A percentile compares a stretch with the other conserved stretches of the same genome.
These are phyloP conservation scores for Tuber melanosporum DNA, from an alignment of 495 filamentous ascomycete genomes.

Conservation along the genomic window DNA sequence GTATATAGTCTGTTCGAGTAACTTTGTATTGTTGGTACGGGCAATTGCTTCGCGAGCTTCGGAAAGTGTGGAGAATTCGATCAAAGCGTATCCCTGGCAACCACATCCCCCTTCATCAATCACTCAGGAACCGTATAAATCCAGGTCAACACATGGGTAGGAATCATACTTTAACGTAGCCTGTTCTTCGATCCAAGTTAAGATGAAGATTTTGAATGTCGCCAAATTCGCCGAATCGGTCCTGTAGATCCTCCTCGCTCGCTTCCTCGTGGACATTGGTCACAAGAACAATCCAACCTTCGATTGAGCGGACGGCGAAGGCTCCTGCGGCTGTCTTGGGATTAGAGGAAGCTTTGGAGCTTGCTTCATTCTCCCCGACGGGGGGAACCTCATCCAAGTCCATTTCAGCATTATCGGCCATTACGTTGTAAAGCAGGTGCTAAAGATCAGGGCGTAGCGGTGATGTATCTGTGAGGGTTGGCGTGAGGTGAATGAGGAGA, in stretches of 20 bases:
- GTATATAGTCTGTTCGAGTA: slow-evolving; percentile 84
- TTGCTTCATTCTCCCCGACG: slow-evolving; percentile 41
- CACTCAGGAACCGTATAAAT: background rate
- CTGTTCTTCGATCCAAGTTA: slow-evolving; percentile 88
- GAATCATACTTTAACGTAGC: slow-evolving; percentile 82
- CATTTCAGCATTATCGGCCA: slow-evolving; percentile 66
- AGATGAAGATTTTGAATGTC: slow-evolving; percentile 97
- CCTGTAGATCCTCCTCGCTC: slow-evolving; percentile 88
- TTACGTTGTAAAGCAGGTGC: slow-evolving; percentile 35
- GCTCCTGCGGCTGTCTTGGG: slow-evolving; percentile 69
- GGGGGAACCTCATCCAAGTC: slow-evolving; percentile 61
- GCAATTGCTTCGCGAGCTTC: slow-evolving; percentile 46
- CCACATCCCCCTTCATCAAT: slow-evolving; percentile 1
- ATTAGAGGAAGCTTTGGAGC: slow-evolving; percentile 53
- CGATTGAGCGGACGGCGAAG: slow-evolving; percentile 91
- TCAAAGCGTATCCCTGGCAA: slow-evolving; percentile 33
- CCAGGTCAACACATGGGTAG: background rate
- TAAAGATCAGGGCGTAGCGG: background rate
- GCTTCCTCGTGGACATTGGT: slow-evolving; percentile 98
- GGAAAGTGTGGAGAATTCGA: slow-evolving; percentile 41
- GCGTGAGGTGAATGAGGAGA: background rate
- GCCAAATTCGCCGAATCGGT: slow-evolving; percentile 90
- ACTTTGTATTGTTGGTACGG: slow-evolving; percentile 54
- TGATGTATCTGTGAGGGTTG: background rate
- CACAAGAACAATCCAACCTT: slow-evolving; percentile 96